Percentiles rank a stretch among this genome's conserved stretches.
phyloP scores from a whole-genome alignment of 129 eudicot species.

The Lactuca saligna region DNA sequence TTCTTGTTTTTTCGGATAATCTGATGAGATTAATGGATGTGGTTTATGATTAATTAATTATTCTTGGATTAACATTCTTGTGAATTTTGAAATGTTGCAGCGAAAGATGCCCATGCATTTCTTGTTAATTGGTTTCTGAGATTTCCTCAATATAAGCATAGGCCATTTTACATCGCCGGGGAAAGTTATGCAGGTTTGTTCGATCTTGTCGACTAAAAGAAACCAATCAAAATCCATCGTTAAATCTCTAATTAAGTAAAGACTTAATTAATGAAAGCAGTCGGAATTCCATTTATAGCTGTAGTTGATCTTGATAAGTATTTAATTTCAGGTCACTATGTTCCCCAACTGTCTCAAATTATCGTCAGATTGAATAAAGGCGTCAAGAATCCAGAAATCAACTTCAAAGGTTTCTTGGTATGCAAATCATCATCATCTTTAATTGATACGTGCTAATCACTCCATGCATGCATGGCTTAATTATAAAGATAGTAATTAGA shows the following conservation, averaged over 20 bases:
- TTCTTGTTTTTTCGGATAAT: background rate
- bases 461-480: background rate
- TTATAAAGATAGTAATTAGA: too few species aligned
- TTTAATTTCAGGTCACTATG: constrained; percentile 51
- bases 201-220: too few species aligned
- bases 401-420: constrained; percentile 75
- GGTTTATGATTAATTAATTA: background rate
- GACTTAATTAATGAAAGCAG: too few species aligned
- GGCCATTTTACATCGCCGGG: constrained; percentile 69
- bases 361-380: constrained; percentile 51
- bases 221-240: too few species aligned
- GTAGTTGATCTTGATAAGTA: background rate
- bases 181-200: constrained; percentile 71
- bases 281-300: too few species aligned
- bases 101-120: constrained; percentile 57
- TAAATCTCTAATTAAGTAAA: too few species aligned
- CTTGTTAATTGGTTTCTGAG: constrained; percentile 60
- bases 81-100: constrained; percentile 29
- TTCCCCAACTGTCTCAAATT: constrained; percentile 58
- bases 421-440: background rate
- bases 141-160: constrained; percentile 61
- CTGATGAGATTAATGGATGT: background rate
- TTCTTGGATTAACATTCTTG: background rate
- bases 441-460: background rate
- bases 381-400: constrained; percentile 42